Percentiles rank a stretch among this genome's conserved stretches.
Evolutionary conservation across 2,329 filamentous ascomycete species (phyloP).

Genomic region (Biscogniauxia mediterranea): DNA sequence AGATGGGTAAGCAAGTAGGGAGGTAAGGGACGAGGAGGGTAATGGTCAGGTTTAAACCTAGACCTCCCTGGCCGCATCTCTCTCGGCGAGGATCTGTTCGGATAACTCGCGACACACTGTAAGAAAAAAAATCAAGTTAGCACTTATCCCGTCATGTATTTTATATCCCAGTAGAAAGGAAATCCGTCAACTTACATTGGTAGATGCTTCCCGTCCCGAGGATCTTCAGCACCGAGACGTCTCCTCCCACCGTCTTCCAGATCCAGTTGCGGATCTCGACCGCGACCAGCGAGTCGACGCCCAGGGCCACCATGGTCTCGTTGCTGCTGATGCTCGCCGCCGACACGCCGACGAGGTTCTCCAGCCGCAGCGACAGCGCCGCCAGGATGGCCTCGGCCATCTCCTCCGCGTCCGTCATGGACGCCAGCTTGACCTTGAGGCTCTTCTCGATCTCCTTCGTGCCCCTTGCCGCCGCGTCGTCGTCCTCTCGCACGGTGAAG

Average conservation of each 20-base stretch:
- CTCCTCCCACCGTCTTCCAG: constrained; percentile 31
- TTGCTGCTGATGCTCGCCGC: constrained; percentile 30
- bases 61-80: background rate
- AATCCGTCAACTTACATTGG: constrained; percentile 19
- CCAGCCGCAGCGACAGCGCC: constrained; percentile 31
- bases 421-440: constrained; percentile 31
- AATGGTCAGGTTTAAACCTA: background rate
- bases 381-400: constrained; percentile 27
- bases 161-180: no score
- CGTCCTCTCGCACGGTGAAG: constrained; percentile 26
- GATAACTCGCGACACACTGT: background rate
- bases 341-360: constrained; percentile 32
- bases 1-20: no score
- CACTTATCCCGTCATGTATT: no score
- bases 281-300: constrained; percentile 41
- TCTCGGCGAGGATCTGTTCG: background rate
- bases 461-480: constrained; percentile 6
- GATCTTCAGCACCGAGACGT: constrained; percentile 35
- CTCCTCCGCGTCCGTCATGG: constrained; percentile 17
- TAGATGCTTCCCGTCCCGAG: constrained; percentile 26
- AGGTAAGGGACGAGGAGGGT: no score
- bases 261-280: constrained; percentile 42
- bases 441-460: constrained; percentile 12
- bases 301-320: constrained; percentile 36
- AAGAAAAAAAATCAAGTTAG: background rate